phyloP scores from a whole-genome alignment of 495 filamentous ascomycete genomes.

The Acidiella bohemica region DNA sequence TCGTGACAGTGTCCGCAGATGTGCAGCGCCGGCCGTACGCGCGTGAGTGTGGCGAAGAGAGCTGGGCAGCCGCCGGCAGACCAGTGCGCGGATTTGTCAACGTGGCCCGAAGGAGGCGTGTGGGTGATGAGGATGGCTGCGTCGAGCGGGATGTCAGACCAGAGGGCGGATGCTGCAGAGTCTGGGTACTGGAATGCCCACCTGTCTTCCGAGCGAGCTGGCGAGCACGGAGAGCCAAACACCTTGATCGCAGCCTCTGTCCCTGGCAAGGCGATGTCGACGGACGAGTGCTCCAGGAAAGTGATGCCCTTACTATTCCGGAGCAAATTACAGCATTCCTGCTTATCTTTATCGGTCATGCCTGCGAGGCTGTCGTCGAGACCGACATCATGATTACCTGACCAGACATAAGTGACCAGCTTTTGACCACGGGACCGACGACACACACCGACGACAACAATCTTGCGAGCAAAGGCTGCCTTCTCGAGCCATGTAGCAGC shows the following conservation, averaged over 20 bases:
- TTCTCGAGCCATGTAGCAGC: constrained; percentile 44
- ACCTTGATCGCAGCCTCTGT: constrained; percentile 42
- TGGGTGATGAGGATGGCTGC: constrained; percentile 29
- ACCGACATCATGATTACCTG: constrained; percentile 72
- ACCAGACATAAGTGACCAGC: no score
- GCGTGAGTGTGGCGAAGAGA: constrained; percentile 18
- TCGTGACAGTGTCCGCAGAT: constrained; percentile 31
- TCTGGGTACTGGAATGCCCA: constrained; percentile 63
- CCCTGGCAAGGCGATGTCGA: constrained; percentile 49
- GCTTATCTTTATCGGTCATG: no score
- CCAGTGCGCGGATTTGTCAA: constrained; percentile 17
- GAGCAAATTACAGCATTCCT: no score
- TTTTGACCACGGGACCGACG: no score
- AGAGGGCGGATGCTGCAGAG: constrained; percentile 36
- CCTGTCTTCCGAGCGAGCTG: constrained; percentile 26
- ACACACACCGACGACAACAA: constrained; percentile 45
- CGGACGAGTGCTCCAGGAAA: constrained; percentile 51
- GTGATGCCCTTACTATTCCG: constrained; percentile 46
- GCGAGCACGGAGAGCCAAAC: constrained; percentile 65
- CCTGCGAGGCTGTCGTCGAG: constrained; percentile 46
- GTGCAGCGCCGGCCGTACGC: constrained; percentile 25
- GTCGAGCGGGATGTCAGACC: constrained; percentile 27
- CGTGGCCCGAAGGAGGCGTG: constrained; percentile 25
- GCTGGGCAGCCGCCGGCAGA: constrained; percentile 22
- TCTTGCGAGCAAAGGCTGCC: constrained; percentile 43